phyloP scores from a whole-genome alignment of 805 yeast genomes.

The Barnettozyma populi region DNA sequence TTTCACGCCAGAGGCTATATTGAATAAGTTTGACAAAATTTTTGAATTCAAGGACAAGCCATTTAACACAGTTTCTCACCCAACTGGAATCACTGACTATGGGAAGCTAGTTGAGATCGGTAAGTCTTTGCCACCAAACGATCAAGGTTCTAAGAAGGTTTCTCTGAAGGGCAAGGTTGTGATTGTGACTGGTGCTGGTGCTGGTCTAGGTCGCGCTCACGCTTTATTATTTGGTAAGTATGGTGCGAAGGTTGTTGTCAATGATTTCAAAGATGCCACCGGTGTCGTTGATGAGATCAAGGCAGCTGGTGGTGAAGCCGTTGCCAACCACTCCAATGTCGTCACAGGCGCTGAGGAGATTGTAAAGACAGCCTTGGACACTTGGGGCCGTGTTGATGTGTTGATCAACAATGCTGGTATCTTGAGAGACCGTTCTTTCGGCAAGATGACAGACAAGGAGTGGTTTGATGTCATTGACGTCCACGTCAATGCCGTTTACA shows the following conservation, averaged over 20 bases:
- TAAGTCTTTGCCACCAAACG: slow-evolving; percentile 46
- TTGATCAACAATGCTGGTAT: slow-evolving; percentile 94
- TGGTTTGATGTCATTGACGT: slow-evolving; percentile 80
- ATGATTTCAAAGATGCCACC: slow-evolving; percentile 76
- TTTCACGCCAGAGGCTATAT: slow-evolving; percentile 82
- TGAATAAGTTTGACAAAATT: slow-evolving; percentile 59
- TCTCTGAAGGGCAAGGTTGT: slow-evolving; percentile 81
- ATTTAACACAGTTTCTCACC: slow-evolving; percentile 57
- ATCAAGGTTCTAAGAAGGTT: slow-evolving; percentile 51
- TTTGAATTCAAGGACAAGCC: slow-evolving; percentile 54
- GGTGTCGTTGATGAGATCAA: slow-evolving; percentile 70
- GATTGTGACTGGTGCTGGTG: slow-evolving; percentile 91
- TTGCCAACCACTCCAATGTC: slow-evolving; percentile 79
- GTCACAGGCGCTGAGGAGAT: slow-evolving; percentile 69
- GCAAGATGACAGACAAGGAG: slow-evolving; percentile 75
- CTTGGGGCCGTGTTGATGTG: slow-evolving; percentile 79
- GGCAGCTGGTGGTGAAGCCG: slow-evolving; percentile 71
- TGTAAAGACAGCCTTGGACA: slow-evolving; percentile 67
- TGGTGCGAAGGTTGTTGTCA: slow-evolving; percentile 93
- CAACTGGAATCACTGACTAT: slow-evolving; percentile 69
- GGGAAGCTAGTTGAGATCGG: slow-evolving; percentile 49
- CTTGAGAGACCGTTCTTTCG: slow-evolving; percentile 81
- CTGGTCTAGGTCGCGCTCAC: slow-evolving; percentile 89
- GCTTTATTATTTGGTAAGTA: slow-evolving; percentile 79
- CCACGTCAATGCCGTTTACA: slow-evolving; percentile 77